Evolutionary conservation across 106 monocot genomes (phyloP).

Genomic region (Acorus gramineus): DNA sequence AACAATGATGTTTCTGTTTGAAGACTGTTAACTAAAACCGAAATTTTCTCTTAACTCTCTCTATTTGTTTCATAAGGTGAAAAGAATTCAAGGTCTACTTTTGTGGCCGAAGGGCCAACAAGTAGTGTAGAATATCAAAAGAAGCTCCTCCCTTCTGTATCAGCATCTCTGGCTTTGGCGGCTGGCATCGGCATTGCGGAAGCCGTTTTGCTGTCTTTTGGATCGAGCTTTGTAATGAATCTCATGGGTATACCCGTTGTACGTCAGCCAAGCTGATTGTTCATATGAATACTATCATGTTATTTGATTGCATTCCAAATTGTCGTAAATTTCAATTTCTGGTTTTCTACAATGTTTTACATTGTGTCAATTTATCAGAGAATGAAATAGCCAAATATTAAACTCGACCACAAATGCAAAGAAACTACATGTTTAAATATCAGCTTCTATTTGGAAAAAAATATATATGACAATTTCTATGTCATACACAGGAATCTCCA

Average conservation of each 20-base stretch:
- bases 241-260: constrained; percentile 80
- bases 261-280: constrained; percentile 26
- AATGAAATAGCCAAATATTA: too few relatives aligned
- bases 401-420: too few relatives aligned
- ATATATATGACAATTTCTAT: not conserved
- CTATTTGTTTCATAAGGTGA: not conserved
- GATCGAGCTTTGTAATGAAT: constrained; percentile 61
- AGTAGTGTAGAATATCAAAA: constrained; percentile 10
- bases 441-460: too few relatives aligned
- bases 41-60: not conserved
- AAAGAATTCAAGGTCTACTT: not conserved
- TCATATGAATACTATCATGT: not conserved
- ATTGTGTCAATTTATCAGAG: not conserved
- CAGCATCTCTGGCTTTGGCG: constrained; percentile 79
- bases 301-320: not conserved
- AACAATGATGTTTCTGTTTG: too few relatives aligned
- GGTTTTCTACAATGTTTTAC: not conserved
- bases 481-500: constrained; percentile 62
- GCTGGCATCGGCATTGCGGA: constrained; percentile 72
- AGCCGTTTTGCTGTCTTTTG: constrained; percentile 40
- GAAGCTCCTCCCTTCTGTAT: constrained; percentile 75
- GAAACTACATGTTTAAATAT: too few relatives aligned
- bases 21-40: too few relatives aligned
- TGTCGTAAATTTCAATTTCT: too few relatives aligned
- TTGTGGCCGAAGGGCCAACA: constrained; percentile 2